Evolutionary conservation across 2,329 filamentous ascomycete species (phyloP).

Genomic region (Pseudomassariella vexata): DNA sequence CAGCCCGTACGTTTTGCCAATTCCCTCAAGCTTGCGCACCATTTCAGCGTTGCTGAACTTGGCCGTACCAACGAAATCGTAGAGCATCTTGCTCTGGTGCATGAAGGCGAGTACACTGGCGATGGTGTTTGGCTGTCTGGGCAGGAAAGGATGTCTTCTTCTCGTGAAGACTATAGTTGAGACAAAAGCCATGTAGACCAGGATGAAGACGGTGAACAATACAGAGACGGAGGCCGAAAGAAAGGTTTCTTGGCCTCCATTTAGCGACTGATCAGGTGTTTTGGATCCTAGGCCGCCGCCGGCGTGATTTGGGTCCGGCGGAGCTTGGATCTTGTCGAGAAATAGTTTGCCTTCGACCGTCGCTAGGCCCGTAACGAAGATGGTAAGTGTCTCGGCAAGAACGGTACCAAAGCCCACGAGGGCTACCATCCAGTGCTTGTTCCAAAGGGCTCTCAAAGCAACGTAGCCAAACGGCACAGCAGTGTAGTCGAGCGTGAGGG

Average conservation of each 20-base stretch:
- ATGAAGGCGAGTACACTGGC: constrained; percentile 71
- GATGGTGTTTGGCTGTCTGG: constrained; percentile 74
- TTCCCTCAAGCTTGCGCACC: constrained; percentile 50
- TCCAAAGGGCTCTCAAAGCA: constrained; percentile 54
- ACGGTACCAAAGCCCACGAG: constrained; percentile 66
- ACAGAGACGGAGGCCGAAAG: constrained; percentile 64
- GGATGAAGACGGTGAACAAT: constrained; percentile 53
- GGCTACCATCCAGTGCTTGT: constrained; percentile 60
- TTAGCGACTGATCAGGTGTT: constrained; percentile 24
- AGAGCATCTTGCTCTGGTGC: constrained; percentile 75
- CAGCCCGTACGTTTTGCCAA: constrained; percentile 66
- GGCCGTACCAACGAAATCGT: constrained; percentile 66
- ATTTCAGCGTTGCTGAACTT: constrained; percentile 56
- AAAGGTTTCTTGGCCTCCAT: constrained; percentile 54
- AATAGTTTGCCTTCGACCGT: constrained; percentile 60
- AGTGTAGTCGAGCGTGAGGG: constrained; percentile 67
- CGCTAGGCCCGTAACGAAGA: constrained; percentile 61
- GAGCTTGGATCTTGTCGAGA: constrained; percentile 24
- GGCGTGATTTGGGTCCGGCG: constrained; percentile 14
- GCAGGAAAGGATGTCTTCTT: constrained; percentile 65
- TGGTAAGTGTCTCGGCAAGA: constrained; percentile 67
- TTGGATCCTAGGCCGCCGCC: constrained; percentile 6
- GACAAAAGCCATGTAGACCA: constrained; percentile 58
- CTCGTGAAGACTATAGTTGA: constrained; percentile 54
- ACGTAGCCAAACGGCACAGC: constrained; percentile 64